Conservation (phyloP, 2,329 filamentous ascomycete genomes). For the Talaromyces sp. region DNA sequence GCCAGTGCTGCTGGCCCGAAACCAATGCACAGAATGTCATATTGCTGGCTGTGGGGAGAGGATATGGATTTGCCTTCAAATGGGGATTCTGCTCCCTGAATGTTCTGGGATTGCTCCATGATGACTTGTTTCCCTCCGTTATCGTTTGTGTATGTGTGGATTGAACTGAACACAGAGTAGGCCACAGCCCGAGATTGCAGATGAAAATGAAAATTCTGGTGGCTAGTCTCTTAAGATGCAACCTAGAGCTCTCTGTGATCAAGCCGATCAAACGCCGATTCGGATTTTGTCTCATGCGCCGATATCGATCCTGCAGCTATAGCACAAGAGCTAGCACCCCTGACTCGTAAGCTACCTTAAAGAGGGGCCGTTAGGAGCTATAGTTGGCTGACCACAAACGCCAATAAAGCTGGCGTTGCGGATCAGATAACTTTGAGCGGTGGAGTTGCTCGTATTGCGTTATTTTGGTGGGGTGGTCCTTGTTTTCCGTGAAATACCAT, state of each 20-base stretch:
- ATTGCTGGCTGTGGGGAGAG: conserved; percentile 1
- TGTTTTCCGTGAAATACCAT: background rate
- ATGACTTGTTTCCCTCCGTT: background rate
- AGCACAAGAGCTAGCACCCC: background rate
- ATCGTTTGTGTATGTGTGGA: background rate
- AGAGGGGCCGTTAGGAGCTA: background rate
- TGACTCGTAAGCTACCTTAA: background rate
- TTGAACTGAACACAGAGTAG: background rate
- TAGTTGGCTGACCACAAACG: background rate
- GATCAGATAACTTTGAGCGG: background rate
- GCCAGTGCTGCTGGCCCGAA: conserved; percentile 12
- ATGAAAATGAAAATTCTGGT: background rate
- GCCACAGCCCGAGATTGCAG: background rate
- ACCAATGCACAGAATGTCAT: conserved; percentile 11
- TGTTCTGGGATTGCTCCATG: conserved; percentile 5
- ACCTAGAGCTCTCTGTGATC: background rate
- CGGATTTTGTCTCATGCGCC: background rate
- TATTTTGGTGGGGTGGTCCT: background rate
- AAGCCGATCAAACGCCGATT: background rate
- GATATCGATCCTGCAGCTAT: background rate
- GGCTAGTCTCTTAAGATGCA: background rate
- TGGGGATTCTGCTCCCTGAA: background rate
- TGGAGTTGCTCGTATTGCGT: background rate
- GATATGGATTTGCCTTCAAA: background rate
- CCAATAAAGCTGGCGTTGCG: background rate